Conservation (phyloP, 441 rosid genomes). For the Theobroma grandiflorum region DNA sequence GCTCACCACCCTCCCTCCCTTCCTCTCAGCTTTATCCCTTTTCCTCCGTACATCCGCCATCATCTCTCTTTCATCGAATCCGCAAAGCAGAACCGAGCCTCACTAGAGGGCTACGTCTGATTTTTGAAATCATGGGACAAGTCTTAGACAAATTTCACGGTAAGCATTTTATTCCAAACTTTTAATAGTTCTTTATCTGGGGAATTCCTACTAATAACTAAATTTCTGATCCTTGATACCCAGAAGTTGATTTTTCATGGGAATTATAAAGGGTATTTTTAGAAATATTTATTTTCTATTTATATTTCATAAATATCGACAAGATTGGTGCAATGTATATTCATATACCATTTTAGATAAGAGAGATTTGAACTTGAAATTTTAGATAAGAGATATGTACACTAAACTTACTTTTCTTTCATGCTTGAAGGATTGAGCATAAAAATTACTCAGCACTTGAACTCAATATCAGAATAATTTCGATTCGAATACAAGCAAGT, state of each 20-base stretch:
- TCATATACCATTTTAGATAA: no score
- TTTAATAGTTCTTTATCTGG: neutral
- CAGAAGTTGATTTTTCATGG: neutral
- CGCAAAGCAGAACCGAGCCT: neutral
- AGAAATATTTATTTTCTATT: neutral
- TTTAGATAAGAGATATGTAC: no score
- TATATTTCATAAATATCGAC: neutral
- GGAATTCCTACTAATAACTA: neutral
- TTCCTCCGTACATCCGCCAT: neutral
- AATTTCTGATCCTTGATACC: neutral
- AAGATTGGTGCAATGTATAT: no score
- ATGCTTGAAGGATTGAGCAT: no score
- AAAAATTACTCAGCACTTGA: no score
- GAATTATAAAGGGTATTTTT: neutral
- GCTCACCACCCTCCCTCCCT: no score
- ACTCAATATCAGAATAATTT: no score
- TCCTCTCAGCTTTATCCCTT: neutral
- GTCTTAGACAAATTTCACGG: slow-evolving; percentile 59
- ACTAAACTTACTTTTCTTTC: no score
- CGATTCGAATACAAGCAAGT: no score
- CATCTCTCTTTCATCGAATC: neutral
- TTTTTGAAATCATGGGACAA: slow-evolving; percentile 52
- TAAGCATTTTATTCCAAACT: neutral
- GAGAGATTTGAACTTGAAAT: no score
- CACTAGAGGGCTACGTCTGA: neutral